Base-by-base conservation (phyloP, 2,329 filamentous ascomycete genomes). In the Sporothrix euskadiensis region DNA sequence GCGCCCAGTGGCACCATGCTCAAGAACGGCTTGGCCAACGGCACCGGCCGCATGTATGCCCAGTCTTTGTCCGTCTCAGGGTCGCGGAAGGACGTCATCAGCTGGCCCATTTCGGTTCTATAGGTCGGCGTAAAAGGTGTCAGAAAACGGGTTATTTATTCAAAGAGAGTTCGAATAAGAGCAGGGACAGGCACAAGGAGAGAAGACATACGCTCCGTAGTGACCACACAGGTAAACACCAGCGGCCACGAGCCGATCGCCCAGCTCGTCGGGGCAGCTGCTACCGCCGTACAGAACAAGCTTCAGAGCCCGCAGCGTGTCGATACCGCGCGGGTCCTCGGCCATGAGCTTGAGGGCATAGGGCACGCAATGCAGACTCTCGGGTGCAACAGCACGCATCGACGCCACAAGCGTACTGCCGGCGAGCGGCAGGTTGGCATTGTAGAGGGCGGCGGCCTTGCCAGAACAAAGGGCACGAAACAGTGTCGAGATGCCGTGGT, bases 341-440 rank as follows among this genome's bases (percentile, higher is more conserved):
- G 85, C 85, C 0, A 92, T 82, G 0, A 92, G 80, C 77, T 91
- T 91, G 22, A 92, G 79, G 0, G 88, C 86, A 75, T 91, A 92
- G 0, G 90, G 90, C 0, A 92, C 90, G 2, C 83, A 85, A 73
- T 90, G 86, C 44, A 91, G 85, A 26, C 87, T 85, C 71, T 90
- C 84, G 73, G 83, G 78, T 8, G 78, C 78, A 6, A 65, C 26
- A 8, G 79, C 76, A 76, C 89, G 82, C 12, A 83, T 83, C 5
- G 80, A 78, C 1, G 86, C 79, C 1, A 89, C 79, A 3, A 71
- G 57, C 26, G 70, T 71, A 19, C 84, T 81, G n/a, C 82, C 80
- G 1, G 81, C 81, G 3, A 90, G 79, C 0, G 89, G 89, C 2
- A 90, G 77, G 1, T 82, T 81, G 2, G 87, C 84, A 75, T 87